Evolutionary conservation across 352 stramenopile species (phyloP).

Genomic region (Phytophthora melonis): DNA sequence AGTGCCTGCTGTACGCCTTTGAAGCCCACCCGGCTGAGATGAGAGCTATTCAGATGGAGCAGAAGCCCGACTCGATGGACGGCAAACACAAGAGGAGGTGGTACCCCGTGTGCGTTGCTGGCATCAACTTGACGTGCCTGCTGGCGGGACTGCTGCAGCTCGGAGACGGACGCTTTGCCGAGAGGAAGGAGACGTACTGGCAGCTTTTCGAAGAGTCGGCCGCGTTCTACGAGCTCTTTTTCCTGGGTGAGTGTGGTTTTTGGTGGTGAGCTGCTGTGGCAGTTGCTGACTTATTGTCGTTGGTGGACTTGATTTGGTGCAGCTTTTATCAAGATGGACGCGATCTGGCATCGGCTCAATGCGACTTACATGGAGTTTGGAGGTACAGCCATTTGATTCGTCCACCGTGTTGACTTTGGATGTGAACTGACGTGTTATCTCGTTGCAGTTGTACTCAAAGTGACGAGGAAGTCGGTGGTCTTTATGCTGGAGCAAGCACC

Average conservation of each 20-base stretch:
- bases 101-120: conserved; percentile 85
- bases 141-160: conserved; percentile 74
- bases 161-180: conserved; percentile 65
- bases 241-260: conserved; percentile 40
- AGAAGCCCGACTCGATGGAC: conserved; percentile 45
- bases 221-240: conserved; percentile 89
- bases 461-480: conserved; percentile 61
- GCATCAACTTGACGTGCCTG: conserved; percentile 89
- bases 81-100: conserved; percentile 55
- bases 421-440: conserved; percentile 4
- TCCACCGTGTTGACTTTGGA: neutral
- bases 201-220: conserved; percentile 83
- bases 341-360: conserved; percentile 80
- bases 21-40: conserved; percentile 79
- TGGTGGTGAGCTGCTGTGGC: neutral
- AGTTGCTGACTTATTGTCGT: neutral
- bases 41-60: conserved; percentile 58
- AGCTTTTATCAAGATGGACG: conserved; percentile 89
- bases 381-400: conserved; percentile 41
- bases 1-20: conserved; percentile 88
- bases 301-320: conserved; percentile 1
- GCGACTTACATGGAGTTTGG: conserved; percentile 90
- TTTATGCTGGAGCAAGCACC: conserved; percentile 72
- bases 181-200: conserved; percentile 63
- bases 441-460: conserved; percentile 76